Base-by-base conservation (phyloP, 2,329 filamentous ascomycete species). In the Curvularia lunata region DNA sequence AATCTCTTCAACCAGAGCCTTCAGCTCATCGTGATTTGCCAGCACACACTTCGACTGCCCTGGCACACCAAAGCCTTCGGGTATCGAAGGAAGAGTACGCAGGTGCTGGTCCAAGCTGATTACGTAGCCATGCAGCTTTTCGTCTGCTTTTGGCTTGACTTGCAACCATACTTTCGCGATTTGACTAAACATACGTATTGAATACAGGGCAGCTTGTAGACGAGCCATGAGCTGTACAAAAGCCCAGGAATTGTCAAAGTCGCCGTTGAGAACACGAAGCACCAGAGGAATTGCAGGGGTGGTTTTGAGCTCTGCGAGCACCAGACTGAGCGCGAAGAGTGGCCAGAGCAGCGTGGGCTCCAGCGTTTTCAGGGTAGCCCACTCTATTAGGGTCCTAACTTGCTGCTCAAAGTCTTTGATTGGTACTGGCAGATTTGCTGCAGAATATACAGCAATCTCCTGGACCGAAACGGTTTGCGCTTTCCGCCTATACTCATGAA, bases 191-290 rank as follows among this genome's bases (percentile, higher is more conserved):
- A 81, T 75, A 2, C 79, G 71, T 0, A 81, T 46, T 0, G 79
- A 81, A 57, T 82, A 82, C 6, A 79, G 67, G 1, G 71, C 69
- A 5, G 79, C 78, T 48, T 82, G 78, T 5, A 78, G 58, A 21
- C 78, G 72, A 9, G 78, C 78, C 5, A 64, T 66, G 5, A 80
- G 62, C 25, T 81, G 79, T 5, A 81, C 56, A 5, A 71, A 71
- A 0, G 65, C 58, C 79, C 78, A 81, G 0, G 64, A 72, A 16
- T 70, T 69, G 41, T 74, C 64, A n/a, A 71, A 71, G 0, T 74
- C 64, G 8, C 69, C 70, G 3, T 68, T 68, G 2, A 80, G 18
- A 0, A 72, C 52, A 9, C 64, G 65, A 2, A 62, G 27, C 12
- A 68, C 52, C 5, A 65, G 43, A 1, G 62, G 38, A 4, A 68